phyloP scores from a whole-genome alignment of 306 rosid genomes.

The Vigna reflexopilosa region DNA sequence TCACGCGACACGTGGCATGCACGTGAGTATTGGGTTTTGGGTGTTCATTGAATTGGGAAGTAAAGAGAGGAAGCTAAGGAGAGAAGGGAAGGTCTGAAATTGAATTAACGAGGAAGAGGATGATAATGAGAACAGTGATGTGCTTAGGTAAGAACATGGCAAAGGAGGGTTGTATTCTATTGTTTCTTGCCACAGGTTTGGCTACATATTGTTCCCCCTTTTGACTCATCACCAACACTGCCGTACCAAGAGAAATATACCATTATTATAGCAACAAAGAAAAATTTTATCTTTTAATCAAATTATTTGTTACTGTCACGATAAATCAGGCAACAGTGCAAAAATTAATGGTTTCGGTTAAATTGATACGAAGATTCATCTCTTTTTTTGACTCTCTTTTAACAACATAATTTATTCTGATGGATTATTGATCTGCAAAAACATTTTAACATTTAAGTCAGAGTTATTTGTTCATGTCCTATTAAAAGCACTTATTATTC shows the following conservation, averaged over 20 bases:
- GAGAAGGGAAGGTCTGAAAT: background rate
- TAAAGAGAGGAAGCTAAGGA: background rate
- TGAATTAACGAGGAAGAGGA: conserved; percentile 22
- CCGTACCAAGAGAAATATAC: conserved; percentile 40
- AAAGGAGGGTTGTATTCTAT: conserved; percentile 22
- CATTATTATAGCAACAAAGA: background rate
- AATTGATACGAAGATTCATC: no score
- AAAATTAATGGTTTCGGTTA: background rate
- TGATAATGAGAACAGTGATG: conserved; percentile 22
- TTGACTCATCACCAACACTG: conserved; percentile 39
- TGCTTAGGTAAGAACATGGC: conserved; percentile 39
- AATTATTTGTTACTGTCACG: conserved; percentile 15
- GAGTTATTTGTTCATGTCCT: no score
- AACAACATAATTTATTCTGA: no score
- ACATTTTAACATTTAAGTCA: no score
- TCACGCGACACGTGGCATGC: conserved; percentile 62
- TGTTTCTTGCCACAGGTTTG: conserved; percentile 45
- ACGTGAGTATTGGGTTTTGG: conserved; percentile 48
- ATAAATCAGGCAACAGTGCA: conserved; percentile 28
- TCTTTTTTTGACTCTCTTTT: no score
- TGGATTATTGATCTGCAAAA: no score
- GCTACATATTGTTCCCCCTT: conserved; percentile 48
- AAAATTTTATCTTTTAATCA: background rate
- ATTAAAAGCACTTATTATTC: background rate
- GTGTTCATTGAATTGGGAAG: conserved; percentile 46